Base-by-base conservation (phyloP, 2,329 filamentous ascomycete species). In the Davidsoniella neocaledoniae region DNA sequence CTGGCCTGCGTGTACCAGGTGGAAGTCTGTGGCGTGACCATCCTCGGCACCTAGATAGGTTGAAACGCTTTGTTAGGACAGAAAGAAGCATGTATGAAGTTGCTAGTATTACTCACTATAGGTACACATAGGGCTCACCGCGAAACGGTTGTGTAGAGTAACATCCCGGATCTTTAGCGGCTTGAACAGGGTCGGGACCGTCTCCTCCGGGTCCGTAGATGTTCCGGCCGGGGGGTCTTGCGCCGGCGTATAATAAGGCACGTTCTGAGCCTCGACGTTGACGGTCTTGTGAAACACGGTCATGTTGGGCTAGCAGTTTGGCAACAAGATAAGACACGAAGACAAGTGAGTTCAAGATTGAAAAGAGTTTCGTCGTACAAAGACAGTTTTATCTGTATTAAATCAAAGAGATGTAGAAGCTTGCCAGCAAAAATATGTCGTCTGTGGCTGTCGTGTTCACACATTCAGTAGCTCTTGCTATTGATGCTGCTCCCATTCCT, bases 1-100 rank as follows among this genome's bases (percentile, higher is more conserved):
- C 54, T 85, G 80, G 51, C 86, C 85, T 23, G 90, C 70, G 59
- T 94, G 87, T 14, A 86, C 79, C 46, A 90, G 68, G 63, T 94
- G 86, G 74, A 79, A 94, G 61, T 83, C 73, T 1, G 83, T 88
- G 55, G 81, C 68, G 63, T 90, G 82, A 38, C 88, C 74, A 54
- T 76, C 63, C 43, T 69, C 59, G 54, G 73, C 69, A 23, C 69
- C 73, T 55, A 17, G 26, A 64, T 76, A 25, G n/a, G 19, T n/a
- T 9, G 2, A 33, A 12, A 36, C 21, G 14, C 6, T 37, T 9
- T 43, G 43, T 45, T 33, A 43, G n/a, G 10, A 17, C 39, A 12
- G 12, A 12, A 17, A 7, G 16, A 23, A 14, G 21, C 37, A 25
- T 37, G 12, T 37, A 14, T 17, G 7, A n/a, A 33, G 26, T 12